Evolutionary conservation across 768 basidiomycete species (phyloP), one percentile per base, ranked within the genome.

Genomic region (Termitomyces sp.): DNA sequence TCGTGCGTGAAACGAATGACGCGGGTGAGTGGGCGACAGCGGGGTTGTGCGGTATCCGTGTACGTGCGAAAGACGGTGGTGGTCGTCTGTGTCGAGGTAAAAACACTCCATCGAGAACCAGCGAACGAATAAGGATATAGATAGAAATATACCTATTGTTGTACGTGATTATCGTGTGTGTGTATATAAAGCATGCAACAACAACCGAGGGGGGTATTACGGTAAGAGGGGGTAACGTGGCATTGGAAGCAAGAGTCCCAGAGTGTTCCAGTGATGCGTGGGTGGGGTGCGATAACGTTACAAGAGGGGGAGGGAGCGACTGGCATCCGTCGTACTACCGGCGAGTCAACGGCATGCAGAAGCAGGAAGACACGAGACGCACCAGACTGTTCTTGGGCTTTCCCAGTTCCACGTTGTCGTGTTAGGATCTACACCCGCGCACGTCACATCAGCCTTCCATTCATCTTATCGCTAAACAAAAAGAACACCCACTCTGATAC

Each of bases 361-460:
- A 23, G 33, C n/a, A 43, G 3, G 26, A 8, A n/a, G 18, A 18
- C 18, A 1, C 18, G n/a, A 12, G 5, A 44, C 54, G 5, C 38
- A 73, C 72, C 8, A 71, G 50, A 10, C 63, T 64, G 50, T 81
- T 82, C 66, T 68, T 75, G 18, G 80, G 79, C 60, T 69, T 74
- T 62, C 61, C 68, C 74, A 79, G 33, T 69, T 67, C 80, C 80
- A 82, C 35, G 63, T 60, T 41, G 79, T 79, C 56, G 71, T 64
- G 55, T 82, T 80, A 7, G 72, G 67, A 66, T 79, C 79, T 81
- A 62, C 55, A 16, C 56, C 33, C 14, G 23, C 23, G 23, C 35
- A 61, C 26, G 14, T 32, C 13, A 52, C 35, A 7, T 8, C n/a
- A 36, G 1, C 1, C 33, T 20, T 8, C 20, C 20, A 36, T 1